Evolutionary conservation across 306 rosid species (phyloP).

Genomic region (Trifolium fragiferum): DNA sequence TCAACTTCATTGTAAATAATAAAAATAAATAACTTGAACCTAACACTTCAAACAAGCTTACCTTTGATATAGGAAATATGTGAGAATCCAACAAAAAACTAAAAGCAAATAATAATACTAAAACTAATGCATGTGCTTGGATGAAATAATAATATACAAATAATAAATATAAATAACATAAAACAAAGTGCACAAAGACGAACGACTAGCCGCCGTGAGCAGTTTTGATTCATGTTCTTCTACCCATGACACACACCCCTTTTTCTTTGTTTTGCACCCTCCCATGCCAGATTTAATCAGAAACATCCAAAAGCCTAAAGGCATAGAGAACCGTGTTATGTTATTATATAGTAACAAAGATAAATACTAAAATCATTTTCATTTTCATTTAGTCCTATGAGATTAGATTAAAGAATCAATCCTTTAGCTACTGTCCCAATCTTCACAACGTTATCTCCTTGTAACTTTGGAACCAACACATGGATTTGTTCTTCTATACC

Average conservation of each 20-base stretch:
- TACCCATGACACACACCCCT: conserved; percentile 36
- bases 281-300: conserved; percentile 42
- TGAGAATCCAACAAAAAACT: no score
- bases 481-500: conserved; percentile 13
- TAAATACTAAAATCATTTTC: background rate
- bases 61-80: no score
- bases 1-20: no score
- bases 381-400: conserved; percentile 4
- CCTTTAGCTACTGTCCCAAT: conserved; percentile 76
- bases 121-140: background rate
- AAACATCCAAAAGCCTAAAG: conserved; percentile 69
- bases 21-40: no score
- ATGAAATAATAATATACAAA: conserved; percentile 1
- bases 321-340: conserved; percentile 75
- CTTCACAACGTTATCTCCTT: conserved; percentile 79
- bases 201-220: conserved; percentile 56
- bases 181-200: conserved; percentile 61
- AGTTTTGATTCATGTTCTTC: conserved; percentile 41
- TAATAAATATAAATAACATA: conserved; percentile 48
- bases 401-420: conserved; percentile 34
- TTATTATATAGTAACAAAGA: background rate
- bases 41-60: no score
- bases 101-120: no score
- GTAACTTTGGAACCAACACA: conserved; percentile 54
- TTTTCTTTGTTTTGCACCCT: conserved; percentile 43